Conservation (phyloP, 73 alveolate species). For the Blepharisma japonicum region DNA sequence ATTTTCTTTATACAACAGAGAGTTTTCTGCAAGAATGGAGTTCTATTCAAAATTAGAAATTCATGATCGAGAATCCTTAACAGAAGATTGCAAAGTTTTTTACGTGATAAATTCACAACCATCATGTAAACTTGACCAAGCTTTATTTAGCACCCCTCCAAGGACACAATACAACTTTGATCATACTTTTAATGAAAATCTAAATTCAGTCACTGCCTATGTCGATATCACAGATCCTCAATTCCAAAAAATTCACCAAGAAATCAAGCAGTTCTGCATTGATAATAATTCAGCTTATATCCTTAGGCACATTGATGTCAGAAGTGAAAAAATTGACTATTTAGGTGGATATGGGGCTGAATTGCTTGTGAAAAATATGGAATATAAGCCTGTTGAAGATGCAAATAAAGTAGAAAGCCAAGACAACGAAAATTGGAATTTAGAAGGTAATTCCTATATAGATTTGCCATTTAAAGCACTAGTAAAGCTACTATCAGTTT, state of each 20-base stretch:
- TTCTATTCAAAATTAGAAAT: background rate
- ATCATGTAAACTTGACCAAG: background rate
- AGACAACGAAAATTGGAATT: too few species aligned
- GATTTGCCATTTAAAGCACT: too few species aligned
- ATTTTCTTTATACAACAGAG: slow-evolving; percentile 3
- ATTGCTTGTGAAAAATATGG: slow-evolving; percentile 15
- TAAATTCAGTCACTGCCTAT: background rate
- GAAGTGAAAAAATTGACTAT: background rate
- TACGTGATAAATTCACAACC: background rate
- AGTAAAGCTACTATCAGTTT: too few species aligned
- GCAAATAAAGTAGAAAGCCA: background rate
- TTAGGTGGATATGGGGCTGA: slow-evolving; percentile 25
- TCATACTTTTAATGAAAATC: background rate
- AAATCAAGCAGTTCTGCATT: background rate
- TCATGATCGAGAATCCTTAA: background rate
- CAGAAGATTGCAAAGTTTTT: background rate
- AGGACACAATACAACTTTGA: background rate
- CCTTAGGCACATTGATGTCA: background rate
- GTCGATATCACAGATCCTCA: slow-evolving; percentile 14
- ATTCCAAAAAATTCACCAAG: background rate
- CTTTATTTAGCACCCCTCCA: background rate
- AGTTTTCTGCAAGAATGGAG: slow-evolving; percentile 15
- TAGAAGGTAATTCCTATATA: too few species aligned
- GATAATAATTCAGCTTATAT: background rate
- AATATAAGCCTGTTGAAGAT: slow-evolving; percentile 18